phyloP scores from a whole-genome alignment of 2,329 filamentous ascomycete species.

The Fusarium fujikuroi region DNA sequence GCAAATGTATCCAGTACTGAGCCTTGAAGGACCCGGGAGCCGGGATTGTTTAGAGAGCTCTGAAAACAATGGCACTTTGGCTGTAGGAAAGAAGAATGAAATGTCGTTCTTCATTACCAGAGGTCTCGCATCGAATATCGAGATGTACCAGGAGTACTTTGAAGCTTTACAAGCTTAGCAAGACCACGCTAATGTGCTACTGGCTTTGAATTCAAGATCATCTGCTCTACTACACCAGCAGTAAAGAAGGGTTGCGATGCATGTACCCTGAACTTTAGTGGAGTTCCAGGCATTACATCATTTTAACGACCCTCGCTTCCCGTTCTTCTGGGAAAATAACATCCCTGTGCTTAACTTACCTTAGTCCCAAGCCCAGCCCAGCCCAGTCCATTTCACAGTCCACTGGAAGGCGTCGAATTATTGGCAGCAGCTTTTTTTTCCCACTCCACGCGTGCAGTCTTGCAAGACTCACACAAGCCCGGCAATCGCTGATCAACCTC shows the following conservation, averaged over 20 bases:
- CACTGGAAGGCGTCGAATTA: constrained; percentile 25
- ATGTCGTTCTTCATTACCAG: neutral
- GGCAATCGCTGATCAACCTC: constrained; percentile 34
- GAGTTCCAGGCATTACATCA: constrained; percentile 44
- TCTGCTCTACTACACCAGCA: neutral
- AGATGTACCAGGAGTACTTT: neutral
- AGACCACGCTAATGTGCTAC: neutral
- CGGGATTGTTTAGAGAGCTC: constrained; percentile 1
- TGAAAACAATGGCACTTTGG: neutral
- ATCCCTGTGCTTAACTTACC: constrained; percentile 29
- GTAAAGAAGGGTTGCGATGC: neutral
- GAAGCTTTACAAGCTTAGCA: no score
- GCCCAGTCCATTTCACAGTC: neutral
- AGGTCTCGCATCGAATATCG: neutral
- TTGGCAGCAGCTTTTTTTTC: constrained; percentile 32
- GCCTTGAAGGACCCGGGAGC: neutral
- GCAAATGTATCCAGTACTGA: constrained; percentile 21
- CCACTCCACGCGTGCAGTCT: constrained; percentile 26
- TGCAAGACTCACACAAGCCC: constrained; percentile 12
- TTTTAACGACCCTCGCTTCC: constrained; percentile 35
- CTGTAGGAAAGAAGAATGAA: neutral
- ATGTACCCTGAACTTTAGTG: constrained; percentile 11
- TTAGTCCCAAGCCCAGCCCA: constrained; percentile 2
- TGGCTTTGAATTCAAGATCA: neutral
- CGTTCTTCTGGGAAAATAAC: constrained; percentile 34